Percentiles rank a stretch among this genome's conserved stretches.
These are phyloP conservation scores for Pichia gijzeniarum DNA, from an alignment of 805 yeast genomes.

Conservation along the genomic window DNA sequence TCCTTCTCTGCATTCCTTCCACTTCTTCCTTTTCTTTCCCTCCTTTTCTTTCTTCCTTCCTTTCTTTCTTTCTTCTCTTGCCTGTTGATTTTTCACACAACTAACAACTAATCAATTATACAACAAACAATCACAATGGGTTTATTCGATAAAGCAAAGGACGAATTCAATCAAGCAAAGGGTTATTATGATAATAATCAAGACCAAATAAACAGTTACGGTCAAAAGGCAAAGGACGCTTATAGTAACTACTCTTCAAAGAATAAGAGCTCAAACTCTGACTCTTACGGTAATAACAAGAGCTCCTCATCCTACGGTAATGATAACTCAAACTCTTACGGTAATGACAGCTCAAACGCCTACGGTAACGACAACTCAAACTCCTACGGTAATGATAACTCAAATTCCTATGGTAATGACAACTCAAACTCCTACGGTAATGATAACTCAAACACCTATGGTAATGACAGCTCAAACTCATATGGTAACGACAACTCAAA, in stretches of 20 bases:
- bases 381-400: conserved; percentile 16
- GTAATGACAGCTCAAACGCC: conserved; percentile 24
- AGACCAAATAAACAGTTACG: conserved; percentile 3
- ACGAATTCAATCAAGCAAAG: conserved; percentile 1
- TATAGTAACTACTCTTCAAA: conserved; percentile 4
- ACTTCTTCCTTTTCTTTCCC: background rate
- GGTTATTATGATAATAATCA: conserved; percentile 2
- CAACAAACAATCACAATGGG: conserved; percentile 15
- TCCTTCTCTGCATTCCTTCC: background rate
- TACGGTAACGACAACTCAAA: conserved; percentile 20
- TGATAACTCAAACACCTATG: conserved; percentile 27
- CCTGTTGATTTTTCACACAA: too few species aligned
- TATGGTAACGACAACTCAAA: conserved; percentile 19
- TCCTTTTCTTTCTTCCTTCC: background rate
- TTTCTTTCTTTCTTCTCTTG: background rate
- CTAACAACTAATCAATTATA: background rate
- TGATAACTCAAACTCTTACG: conserved; percentile 19
- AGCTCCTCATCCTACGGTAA: conserved; percentile 29
- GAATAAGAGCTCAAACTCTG: conserved; percentile 19
- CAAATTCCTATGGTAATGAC: conserved; percentile 21
- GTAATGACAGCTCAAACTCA: conserved; percentile 16
- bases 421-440: conserved; percentile 8
- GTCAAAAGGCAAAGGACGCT: conserved; percentile 6
- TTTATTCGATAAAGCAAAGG: conserved; percentile 7
- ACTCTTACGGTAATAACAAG: conserved; percentile 29